A percentile compares a stretch with the other conserved stretches of the same genome.
Evolutionary conservation across 768 basidiomycete species (phyloP).

Genomic region (Psilocybe tampanensis): DNA sequence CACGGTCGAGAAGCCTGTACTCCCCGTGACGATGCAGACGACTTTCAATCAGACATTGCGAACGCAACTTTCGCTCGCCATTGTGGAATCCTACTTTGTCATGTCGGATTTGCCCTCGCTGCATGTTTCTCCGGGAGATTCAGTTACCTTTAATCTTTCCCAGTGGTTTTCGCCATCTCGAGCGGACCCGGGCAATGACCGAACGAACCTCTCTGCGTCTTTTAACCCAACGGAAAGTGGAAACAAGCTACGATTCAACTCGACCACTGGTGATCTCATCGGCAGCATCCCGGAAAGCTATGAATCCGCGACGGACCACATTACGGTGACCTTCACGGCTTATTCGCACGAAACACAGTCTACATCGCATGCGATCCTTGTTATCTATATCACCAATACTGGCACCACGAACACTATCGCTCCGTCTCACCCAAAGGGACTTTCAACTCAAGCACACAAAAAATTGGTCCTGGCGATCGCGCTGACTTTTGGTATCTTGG

Average conservation of each 20-base stretch:
- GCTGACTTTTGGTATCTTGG: slow-evolving; percentile 64
- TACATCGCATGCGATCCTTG: slow-evolving; percentile 65
- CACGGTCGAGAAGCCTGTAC: slow-evolving; percentile 33
- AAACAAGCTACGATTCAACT: slow-evolving; percentile 57
- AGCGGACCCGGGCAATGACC: slow-evolving; percentile 30
- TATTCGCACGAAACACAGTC: slow-evolving; percentile 69
- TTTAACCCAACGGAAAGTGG: slow-evolving; percentile 53
- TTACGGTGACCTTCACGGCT: slow-evolving; percentile 64
- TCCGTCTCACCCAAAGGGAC: slow-evolving; percentile 32
- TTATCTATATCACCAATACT: slow-evolving; percentile 46
- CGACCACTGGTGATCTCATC: slow-evolving; percentile 42
- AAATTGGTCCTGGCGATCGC: slow-evolving; percentile 59
- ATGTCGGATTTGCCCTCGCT: slow-evolving; percentile 57
- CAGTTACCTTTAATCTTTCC: slow-evolving; percentile 54
- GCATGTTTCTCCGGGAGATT: slow-evolving; percentile 50
- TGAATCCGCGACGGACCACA: slow-evolving; percentile 40
- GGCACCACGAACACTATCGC: slow-evolving; percentile 36
- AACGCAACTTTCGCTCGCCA: slow-evolving; percentile 63
- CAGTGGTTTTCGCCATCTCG: slow-evolving; percentile 58
- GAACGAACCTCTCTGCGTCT: slow-evolving; percentile 53
- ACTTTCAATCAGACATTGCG: slow-evolving; percentile 68
- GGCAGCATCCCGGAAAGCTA: slow-evolving; percentile 54
- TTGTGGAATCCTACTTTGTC: slow-evolving; percentile 77
- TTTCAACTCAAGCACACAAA: slow-evolving; percentile 45
- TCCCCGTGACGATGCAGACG: slow-evolving; percentile 67